Evolutionary conservation across 345 rosid species (phyloP), one percentile per base, ranked within the genome.

Genomic region (Pistacia integerrima): DNA sequence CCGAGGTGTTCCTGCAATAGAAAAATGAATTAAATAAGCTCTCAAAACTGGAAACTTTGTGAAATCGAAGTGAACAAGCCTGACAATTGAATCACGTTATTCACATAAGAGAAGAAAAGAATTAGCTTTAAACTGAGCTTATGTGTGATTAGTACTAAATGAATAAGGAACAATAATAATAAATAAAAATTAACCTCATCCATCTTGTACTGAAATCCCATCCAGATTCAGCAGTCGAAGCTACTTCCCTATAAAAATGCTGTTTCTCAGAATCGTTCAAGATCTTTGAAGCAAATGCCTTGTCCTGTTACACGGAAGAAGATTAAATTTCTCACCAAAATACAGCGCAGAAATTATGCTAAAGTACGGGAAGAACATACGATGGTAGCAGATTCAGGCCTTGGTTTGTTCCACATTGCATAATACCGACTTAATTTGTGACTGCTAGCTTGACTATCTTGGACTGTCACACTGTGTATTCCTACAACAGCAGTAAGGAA

Each of bases 141-240:
- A 4, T 18, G 13, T 64, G 20, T 11, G 17, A 44, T 65, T 67
- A 35, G 16, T 49, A n/a, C 58, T 48, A 67, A 41, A 13, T 14
- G 11, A 54, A 54, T 4, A 54, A 54, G 5, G 1, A 13, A 54
- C 18, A 12, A 14, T 4, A 54, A 54, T 4, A 54, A 54, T 3
- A 25, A 28, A 63, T 12, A 5, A 25, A 67, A 62, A 18, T 30
- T 59, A 73, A 90, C 97, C 97, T 94, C 98, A 94, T 94, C 99
- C 98, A 97, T 82, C 97, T 86, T 28, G 93, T 81, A 83, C 96
- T 89, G 77, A 97, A 97, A 82, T 94, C 99, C 85, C 90, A 89
- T 70, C 99, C 98, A 30, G 98, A 85, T 91, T 94, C 99, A 82
- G 98, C 98, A 71, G 91, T 67, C 0, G 99, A 85, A 35, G 98